Conservation (phyloP, 306 rosid species). For the Cyclanthera cordifolia region DNA sequence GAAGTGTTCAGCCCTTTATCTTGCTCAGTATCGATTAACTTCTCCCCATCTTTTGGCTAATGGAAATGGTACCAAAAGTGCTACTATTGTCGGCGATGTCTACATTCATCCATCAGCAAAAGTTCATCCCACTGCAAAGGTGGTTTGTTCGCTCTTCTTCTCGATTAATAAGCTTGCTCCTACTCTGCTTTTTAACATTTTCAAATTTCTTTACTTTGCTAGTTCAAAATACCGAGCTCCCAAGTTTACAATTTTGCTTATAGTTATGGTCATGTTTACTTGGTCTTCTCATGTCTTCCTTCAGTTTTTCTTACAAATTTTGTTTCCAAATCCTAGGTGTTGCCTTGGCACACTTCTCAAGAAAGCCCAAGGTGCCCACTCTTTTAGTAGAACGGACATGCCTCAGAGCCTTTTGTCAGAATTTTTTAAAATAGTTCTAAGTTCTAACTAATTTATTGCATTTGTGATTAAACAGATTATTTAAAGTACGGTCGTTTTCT, state of each 20-base stretch:
- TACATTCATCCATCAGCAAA: constrained; percentile 92
- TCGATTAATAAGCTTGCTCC: too few species aligned
- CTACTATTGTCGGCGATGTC: constrained; percentile 65
- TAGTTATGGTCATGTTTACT: neutral
- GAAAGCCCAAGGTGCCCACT: neutral
- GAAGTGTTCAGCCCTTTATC: constrained; percentile 83
- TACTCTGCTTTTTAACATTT: neutral
- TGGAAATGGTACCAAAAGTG: constrained; percentile 62
- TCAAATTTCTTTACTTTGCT: neutral
- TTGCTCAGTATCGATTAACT: constrained; percentile 59
- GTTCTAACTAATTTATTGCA: neutral
- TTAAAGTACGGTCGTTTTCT: neutral
- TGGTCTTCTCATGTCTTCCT: constrained; percentile 9
- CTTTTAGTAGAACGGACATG: neutral
- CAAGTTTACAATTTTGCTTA: neutral
- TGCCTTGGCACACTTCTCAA: neutral
- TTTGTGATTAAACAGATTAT: neutral
- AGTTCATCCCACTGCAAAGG: constrained; percentile 89
- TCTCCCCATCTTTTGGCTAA: constrained; percentile 68
- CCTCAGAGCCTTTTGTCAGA: neutral
- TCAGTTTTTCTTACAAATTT: neutral
- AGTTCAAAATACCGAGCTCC: neutral
- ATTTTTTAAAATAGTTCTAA: neutral
- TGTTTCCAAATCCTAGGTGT: neutral
- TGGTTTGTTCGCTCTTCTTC: constrained; percentile 14